Evolutionary conservation across 2,329 filamentous ascomycete species (phyloP).

Genomic region (Trichoderma semiorbis): DNA sequence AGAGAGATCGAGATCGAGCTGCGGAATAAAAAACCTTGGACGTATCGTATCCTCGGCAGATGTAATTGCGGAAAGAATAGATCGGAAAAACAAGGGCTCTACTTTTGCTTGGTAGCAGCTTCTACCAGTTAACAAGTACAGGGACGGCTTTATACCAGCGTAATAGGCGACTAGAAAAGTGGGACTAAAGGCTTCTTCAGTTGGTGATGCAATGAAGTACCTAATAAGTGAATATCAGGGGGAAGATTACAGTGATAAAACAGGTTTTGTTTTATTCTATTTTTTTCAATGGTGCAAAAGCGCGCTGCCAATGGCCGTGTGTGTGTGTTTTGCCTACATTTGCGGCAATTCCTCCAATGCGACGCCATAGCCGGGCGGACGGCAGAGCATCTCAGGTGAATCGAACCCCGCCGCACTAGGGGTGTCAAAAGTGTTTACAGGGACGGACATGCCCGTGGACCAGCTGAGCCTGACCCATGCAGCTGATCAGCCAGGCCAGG

Average conservation of each 20-base stretch:
- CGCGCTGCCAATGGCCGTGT: background rate
- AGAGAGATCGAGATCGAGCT: background rate
- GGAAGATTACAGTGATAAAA: background rate
- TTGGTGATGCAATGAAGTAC: background rate
- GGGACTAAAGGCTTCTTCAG: background rate
- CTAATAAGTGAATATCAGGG: background rate
- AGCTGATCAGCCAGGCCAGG: background rate
- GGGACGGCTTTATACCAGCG: background rate
- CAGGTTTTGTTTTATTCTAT: background rate
- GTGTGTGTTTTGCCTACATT: background rate
- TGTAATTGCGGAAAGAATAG: background rate
- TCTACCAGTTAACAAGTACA: background rate
- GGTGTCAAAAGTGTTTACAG: background rate
- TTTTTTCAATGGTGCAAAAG: background rate
- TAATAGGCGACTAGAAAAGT: background rate
- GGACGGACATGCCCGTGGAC: background rate
- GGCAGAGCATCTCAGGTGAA: background rate
- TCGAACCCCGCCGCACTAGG: background rate
- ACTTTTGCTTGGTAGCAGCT: background rate
- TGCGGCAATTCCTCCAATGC: background rate
- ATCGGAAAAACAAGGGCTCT: constrained; percentile 15
- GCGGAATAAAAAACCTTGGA: constrained; percentile 12
- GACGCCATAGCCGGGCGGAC: background rate
- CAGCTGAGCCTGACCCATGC: background rate
- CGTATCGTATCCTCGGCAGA: constrained; percentile 10